A percentile compares a stretch with the other conserved stretches of the same genome.
These are phyloP conservation scores for Phyllosticta citrichinensis DNA, from an alignment of 2,329 filamentous ascomycete genomes.

Conservation along the genomic window DNA sequence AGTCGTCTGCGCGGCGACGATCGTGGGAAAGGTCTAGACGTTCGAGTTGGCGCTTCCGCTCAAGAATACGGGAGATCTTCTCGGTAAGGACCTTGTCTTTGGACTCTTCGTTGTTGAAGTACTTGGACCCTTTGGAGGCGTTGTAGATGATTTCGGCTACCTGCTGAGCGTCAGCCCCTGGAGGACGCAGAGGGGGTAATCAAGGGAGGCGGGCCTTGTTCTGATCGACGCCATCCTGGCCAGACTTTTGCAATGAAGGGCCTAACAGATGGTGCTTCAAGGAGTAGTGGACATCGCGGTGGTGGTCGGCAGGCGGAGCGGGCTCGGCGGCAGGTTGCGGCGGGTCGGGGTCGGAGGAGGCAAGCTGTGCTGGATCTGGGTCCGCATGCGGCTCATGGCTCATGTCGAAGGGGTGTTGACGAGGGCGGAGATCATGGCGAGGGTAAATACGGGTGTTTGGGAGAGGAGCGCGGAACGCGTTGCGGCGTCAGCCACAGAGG, in stretches of 20 bases:
- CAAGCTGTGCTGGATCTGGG: not conserved
- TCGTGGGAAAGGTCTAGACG: conserved; percentile 64
- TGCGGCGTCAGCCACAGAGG: not conserved
- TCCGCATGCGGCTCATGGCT: conserved; percentile 7
- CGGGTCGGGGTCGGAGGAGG: not conserved
- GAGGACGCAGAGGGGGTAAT: not conserved
- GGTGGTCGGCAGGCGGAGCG: not conserved
- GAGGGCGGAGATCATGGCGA: conserved; percentile 4
- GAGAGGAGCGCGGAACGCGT: not conserved
- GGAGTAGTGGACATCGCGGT: conserved; percentile 21
- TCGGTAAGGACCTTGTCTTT: conserved; percentile 73
- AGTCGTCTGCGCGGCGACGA: conserved; percentile 66
- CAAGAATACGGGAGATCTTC: conserved; percentile 73
- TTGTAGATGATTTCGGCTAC: conserved; percentile 97
- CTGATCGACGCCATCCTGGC: conserved; percentile 89
- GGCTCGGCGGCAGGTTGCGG: not conserved
- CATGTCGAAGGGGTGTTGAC: not conserved
- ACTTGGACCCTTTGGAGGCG: conserved; percentile 92
- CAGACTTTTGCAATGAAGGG: conserved; percentile 85
- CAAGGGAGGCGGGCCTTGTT: conserved; percentile 48
- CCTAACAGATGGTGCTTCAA: conserved; percentile 86
- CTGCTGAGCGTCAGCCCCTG: conserved; percentile 27
- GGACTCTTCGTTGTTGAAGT: conserved; percentile 81
- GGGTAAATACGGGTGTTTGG: not conserved
- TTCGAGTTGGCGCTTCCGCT: conserved; percentile 66